Percentiles rank a stretch among this genome's conserved stretches.
Evolutionary conservation across 345 rosid genomes (phyloP).

Genomic region (Boechera stricta): DNA sequence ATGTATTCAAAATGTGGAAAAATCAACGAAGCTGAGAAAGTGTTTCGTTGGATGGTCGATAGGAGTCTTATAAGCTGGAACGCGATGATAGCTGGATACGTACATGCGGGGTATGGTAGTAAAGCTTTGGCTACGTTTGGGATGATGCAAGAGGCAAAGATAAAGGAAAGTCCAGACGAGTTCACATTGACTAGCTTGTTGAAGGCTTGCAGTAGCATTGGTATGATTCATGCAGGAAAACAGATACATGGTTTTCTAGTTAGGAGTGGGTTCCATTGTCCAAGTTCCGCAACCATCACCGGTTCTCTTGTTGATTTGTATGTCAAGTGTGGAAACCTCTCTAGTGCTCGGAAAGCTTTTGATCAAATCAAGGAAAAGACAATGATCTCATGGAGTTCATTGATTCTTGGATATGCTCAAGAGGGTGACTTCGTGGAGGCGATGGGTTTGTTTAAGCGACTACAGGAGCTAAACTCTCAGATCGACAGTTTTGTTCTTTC

Average conservation of each 20-base stretch:
- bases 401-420: conserved; percentile 87
- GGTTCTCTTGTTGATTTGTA: conserved; percentile 82
- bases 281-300: conserved; percentile 49
- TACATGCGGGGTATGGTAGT: conserved; percentile 54
- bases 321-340: conserved; percentile 66
- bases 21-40: conserved; percentile 57
- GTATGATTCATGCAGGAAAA: conserved; percentile 56
- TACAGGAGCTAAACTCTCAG: conserved; percentile 48
- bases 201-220: conserved; percentile 68
- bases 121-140: conserved; percentile 67
- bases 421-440: conserved; percentile 68
- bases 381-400: conserved; percentile 71
- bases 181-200: conserved; percentile 71
- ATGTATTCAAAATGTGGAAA: conserved; percentile 83
- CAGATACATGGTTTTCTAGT: conserved; percentile 71
- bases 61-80: conserved; percentile 77
- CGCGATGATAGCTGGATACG: conserved; percentile 71
- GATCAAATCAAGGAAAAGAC: conserved; percentile 61
- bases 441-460: conserved; percentile 68
- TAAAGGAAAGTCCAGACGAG: conserved; percentile 61
- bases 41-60: conserved; percentile 56
- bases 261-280: conserved; percentile 61
- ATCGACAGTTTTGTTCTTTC: conserved; percentile 75
- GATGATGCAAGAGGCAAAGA: conserved; percentile 51
- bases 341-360: conserved; percentile 64